Evolutionary conservation across 2,329 filamentous ascomycete species (phyloP).

Genomic region (Cytospora mali): DNA sequence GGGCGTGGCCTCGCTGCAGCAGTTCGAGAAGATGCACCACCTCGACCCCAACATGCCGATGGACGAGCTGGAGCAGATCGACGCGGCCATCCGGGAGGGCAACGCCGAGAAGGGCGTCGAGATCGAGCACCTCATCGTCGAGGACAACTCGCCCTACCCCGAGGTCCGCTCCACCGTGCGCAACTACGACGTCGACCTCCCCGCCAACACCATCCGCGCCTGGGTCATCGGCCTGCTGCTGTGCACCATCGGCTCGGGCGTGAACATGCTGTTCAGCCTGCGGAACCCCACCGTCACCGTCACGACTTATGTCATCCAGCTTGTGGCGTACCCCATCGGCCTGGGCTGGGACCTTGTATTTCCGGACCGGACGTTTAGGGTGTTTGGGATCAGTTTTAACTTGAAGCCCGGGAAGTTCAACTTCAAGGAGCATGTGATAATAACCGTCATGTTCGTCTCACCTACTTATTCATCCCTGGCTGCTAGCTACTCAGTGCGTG

Average conservation of each 20-base stretch:
- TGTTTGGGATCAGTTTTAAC: slow-evolving; percentile 58
- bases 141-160: slow-evolving; percentile 69
- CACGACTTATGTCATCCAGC: slow-evolving; percentile 64
- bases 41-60: slow-evolving; percentile 68
- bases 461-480: neutral
- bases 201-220: slow-evolving; percentile 66
- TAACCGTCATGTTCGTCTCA: slow-evolving; percentile 60
- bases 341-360: slow-evolving; percentile 57
- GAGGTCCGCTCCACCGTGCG: slow-evolving; percentile 68
- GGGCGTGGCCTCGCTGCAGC: slow-evolving; percentile 47
- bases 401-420: slow-evolving; percentile 61
- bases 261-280: slow-evolving; percentile 64
- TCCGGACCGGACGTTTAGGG: slow-evolving; percentile 53
- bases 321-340: slow-evolving; percentile 63
- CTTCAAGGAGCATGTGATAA: slow-evolving; percentile 63
- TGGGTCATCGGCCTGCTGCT: slow-evolving; percentile 65
- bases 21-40: slow-evolving; percentile 62
- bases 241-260: slow-evolving; percentile 62
- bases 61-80: slow-evolving; percentile 62
- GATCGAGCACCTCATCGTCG: slow-evolving; percentile 60
- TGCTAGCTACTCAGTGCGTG: neutral
- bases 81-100: slow-evolving; percentile 56
- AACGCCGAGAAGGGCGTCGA: slow-evolving; percentile 59
- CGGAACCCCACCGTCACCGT: slow-evolving; percentile 62
- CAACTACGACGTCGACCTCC: slow-evolving; percentile 66